Percentiles rank a stretch among this genome's conserved stretches.
These are phyloP conservation scores for Noccaea bulbosa DNA, from an alignment of 345 rosid species.

Conservation along the genomic window DNA sequence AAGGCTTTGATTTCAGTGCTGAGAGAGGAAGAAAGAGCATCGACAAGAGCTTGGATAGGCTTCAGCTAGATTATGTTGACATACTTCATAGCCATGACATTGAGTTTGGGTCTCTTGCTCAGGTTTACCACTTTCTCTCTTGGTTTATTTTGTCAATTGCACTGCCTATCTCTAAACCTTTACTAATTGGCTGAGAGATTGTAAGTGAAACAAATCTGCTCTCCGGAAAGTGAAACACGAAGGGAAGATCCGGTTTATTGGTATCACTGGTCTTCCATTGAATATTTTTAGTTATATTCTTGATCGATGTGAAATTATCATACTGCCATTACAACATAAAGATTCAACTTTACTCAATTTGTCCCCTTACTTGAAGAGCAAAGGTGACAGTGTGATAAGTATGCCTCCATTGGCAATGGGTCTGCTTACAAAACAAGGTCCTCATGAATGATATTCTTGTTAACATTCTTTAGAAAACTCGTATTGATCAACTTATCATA, in stretches of 20 bases:
- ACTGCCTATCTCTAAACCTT: background rate
- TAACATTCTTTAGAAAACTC: too few species aligned
- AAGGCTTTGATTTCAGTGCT: conserved; percentile 95
- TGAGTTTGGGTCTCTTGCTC: conserved; percentile 87
- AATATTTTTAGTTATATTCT: conserved; percentile 69
- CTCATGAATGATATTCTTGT: conserved; percentile 81
- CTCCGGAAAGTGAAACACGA: conserved; percentile 77
- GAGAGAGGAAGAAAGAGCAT: conserved; percentile 83
- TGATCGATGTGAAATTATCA: conserved; percentile 84
- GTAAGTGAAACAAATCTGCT: conserved; percentile 91
- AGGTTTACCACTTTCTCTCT: conserved; percentile 48
- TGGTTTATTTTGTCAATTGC: background rate
- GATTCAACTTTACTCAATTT: conserved; percentile 75
- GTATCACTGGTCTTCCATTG: conserved; percentile 91
- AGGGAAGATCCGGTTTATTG: conserved; percentile 81
- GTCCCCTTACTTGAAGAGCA: conserved; percentile 79
- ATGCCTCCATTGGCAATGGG: conserved; percentile 96
- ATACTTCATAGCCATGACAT: conserved; percentile 90
- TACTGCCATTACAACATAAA: conserved; percentile 83
- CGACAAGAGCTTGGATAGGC: conserved; percentile 80
- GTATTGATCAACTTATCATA: too few species aligned
- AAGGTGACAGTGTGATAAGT: conserved; percentile 80
- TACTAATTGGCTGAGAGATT: conserved; percentile 49
- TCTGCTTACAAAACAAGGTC: conserved; percentile 82
- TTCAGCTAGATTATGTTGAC: conserved; percentile 93